These are phyloP conservation scores for Pyrus pyrifolia DNA, from an alignment of 306 rosid species.

Conservation along the genomic window DNA sequence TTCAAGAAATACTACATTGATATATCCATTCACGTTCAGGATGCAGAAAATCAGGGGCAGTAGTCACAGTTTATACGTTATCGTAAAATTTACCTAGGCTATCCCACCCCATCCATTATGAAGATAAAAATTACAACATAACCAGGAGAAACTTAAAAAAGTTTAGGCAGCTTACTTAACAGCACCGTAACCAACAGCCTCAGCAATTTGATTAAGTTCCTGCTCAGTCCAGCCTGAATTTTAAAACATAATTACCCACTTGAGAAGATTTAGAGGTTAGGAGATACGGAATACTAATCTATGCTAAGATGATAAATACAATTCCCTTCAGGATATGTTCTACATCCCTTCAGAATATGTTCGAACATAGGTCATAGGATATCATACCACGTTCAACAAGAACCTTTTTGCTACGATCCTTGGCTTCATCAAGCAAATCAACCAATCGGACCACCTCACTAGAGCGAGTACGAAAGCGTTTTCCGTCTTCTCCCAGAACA, in stretches of 20 bases:
- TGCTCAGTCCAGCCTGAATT: conserved; percentile 63
- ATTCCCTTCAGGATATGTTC: background rate
- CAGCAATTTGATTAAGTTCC: conserved; percentile 72
- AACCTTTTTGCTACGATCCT: conserved; percentile 74
- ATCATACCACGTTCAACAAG: conserved; percentile 75
- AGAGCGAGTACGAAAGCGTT: conserved; percentile 78
- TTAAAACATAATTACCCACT: background rate
- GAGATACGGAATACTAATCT: background rate
- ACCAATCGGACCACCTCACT: conserved; percentile 83
- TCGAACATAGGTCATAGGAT: conserved; percentile 1
- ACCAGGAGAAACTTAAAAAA: background rate
- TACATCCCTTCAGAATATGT: background rate
- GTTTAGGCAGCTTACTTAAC: conserved; percentile 68
- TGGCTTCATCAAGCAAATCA: conserved; percentile 98
- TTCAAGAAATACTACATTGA: background rate
- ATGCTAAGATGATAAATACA: background rate
- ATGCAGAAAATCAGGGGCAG: background rate
- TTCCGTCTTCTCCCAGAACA: conserved; percentile 95
- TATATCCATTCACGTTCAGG: background rate
- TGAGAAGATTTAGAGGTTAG: conserved; percentile 16
- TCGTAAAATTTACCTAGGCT: background rate
- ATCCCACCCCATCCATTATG: background rate
- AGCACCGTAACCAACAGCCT: conserved; percentile 88
- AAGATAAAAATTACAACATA: background rate
- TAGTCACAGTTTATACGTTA: background rate